Conservation (phyloP, 176 grass and related monocot species). For the Zea luxurians region DNA sequence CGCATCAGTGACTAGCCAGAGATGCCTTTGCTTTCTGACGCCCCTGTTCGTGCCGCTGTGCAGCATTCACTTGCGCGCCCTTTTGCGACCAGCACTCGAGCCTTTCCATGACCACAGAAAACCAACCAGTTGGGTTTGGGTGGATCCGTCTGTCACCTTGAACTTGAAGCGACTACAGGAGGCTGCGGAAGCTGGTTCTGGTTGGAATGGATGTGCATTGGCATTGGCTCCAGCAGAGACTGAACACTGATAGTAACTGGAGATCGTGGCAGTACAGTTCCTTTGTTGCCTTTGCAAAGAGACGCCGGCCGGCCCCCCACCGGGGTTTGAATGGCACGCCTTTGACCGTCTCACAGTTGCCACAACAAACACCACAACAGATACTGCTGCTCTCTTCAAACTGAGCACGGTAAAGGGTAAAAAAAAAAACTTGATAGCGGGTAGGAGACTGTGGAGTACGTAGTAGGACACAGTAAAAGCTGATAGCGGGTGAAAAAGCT, state of each 20-base stretch:
- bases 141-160: conserved; percentile 34
- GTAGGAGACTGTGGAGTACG: not conserved
- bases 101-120: conserved; percentile 38
- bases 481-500: not conserved
- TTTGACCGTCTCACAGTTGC: conserved; percentile 56
- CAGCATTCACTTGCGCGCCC: conserved; percentile 26
- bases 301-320: too few relatives aligned
- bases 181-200: conserved; percentile 15
- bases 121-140: conserved; percentile 29
- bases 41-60: conserved; percentile 25
- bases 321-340: conserved; percentile 41
- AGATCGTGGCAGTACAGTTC: conserved; percentile 32
- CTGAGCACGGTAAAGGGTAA: too few relatives aligned
- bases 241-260: conserved; percentile 42
- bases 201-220: conserved; percentile 27
- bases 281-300: conserved; percentile 28
- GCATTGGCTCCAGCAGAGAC: conserved; percentile 18
- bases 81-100: conserved; percentile 42
- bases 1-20: conserved; percentile 24
- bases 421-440: too few relatives aligned
- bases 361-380: not conserved
- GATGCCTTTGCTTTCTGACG: conserved; percentile 7
- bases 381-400: not conserved
- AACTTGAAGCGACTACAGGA: not conserved
- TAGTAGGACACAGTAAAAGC: not conserved